Percentiles rank a stretch among this genome's conserved stretches.
phyloP scores from a whole-genome alignment of 2,329 filamentous ascomycete species.

The Ceratocystis destructans region DNA sequence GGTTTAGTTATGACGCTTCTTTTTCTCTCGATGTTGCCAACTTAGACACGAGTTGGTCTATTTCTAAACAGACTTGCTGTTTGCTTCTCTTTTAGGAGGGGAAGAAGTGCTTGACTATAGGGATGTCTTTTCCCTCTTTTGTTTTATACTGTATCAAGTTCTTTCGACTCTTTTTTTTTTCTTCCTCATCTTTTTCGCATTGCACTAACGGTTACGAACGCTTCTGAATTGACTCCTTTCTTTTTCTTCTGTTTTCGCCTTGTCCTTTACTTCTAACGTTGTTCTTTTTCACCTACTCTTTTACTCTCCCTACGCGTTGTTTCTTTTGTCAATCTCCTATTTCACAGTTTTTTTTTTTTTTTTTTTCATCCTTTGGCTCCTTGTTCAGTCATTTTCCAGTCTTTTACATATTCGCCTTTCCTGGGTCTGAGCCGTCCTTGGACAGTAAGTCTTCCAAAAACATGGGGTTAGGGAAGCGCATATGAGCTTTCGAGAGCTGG shows the following conservation, averaged over 20 bases:
- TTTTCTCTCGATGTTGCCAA: background rate
- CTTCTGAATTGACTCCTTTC: constrained; percentile 13
- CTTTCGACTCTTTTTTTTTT: constrained; percentile 7
- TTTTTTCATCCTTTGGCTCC: background rate
- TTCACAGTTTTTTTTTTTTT: background rate
- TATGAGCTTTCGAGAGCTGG: too few relatives aligned
- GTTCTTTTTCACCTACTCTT: constrained; percentile 8
- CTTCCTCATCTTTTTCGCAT: constrained; percentile 15
- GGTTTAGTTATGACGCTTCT: constrained; percentile 8
- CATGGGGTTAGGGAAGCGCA: too few relatives aligned
- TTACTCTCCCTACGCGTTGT: background rate
- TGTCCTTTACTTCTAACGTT: constrained; percentile 13
- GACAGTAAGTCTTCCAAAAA: too few relatives aligned
- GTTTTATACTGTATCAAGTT: constrained; percentile 8
- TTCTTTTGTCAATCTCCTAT: too few relatives aligned
- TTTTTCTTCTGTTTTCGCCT: background rate
- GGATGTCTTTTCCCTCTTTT: constrained; percentile 2
- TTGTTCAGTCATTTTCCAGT: background rate
- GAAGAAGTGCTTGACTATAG: background rate
- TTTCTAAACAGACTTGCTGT: constrained; percentile 1
- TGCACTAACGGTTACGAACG: constrained; percentile 19
- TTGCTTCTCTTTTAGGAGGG: background rate
- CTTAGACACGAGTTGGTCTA: constrained; percentile 9
- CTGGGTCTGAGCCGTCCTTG: too few relatives aligned
- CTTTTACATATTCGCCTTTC: too few relatives aligned